Conservation (phyloP, 192 early-diverging fungal genomes). For the Phycomyces nitens region DNA sequence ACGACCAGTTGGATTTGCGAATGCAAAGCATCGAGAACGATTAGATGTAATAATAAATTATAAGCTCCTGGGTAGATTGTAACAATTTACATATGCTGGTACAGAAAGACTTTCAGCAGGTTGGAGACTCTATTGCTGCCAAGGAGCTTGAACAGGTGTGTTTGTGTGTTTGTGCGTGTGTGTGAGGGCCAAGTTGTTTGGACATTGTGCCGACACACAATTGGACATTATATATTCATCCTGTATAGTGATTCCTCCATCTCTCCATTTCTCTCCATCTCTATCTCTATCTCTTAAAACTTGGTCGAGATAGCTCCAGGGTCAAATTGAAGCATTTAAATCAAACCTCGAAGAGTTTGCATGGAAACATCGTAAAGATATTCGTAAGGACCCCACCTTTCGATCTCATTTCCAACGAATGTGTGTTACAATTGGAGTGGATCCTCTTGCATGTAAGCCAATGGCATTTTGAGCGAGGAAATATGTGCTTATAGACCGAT, state of each 20-base stretch:
- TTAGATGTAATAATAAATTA: slow-evolving; percentile 15
- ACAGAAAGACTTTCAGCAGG: slow-evolving; percentile 33
- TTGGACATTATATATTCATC: too few relatives aligned
- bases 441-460: slow-evolving; percentile 81
- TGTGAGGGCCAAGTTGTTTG: too few relatives aligned
- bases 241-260: neutral
- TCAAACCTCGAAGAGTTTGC: slow-evolving; percentile 86
- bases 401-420: slow-evolving; percentile 88
- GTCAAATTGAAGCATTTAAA: slow-evolving; percentile 71
- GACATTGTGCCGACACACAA: too few relatives aligned
- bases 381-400: slow-evolving; percentile 82
- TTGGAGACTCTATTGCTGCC: slow-evolving; percentile 36
- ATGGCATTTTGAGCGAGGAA: too few relatives aligned
- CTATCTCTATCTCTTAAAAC: too few relatives aligned
- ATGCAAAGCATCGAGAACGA: slow-evolving; percentile 8
- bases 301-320: slow-evolving; percentile 48
- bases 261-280: too few relatives aligned
- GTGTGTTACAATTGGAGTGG: slow-evolving; percentile 92
- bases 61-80: neutral
- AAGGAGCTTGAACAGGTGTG: slow-evolving; percentile 48
- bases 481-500: neutral
- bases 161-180: neutral
- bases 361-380: slow-evolving; percentile 79
- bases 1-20: slow-evolving; percentile 20
- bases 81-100: neutral